Evolutionary conservation across 495 filamentous ascomycete genomes (phyloP).

Genomic region (Rhypophila decipiens): DNA sequence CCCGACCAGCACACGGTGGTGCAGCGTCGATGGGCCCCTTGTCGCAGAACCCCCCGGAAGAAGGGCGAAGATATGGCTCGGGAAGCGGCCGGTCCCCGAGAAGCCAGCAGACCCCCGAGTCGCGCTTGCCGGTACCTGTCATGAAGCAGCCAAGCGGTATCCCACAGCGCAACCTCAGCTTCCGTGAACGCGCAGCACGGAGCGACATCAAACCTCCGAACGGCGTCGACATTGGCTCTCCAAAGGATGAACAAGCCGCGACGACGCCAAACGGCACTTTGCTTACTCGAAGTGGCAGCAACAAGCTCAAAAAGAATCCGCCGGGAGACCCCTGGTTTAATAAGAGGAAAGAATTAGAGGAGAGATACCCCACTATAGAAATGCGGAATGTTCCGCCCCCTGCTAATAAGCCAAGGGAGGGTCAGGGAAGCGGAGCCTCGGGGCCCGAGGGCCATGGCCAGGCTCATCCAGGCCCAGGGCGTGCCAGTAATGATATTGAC

Average conservation of each 20-base stretch:
- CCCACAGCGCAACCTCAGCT: conserved; percentile 44
- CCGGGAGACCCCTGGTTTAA: conserved; percentile 33
- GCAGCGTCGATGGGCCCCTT: conserved; percentile 22
- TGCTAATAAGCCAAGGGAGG: neutral
- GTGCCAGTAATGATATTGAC: neutral
- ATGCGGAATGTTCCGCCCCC: neutral
- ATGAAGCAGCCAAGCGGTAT: conserved; percentile 20
- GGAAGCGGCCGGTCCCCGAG: conserved; percentile 18
- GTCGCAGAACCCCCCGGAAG: conserved; percentile 31
- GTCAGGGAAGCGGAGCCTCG: neutral
- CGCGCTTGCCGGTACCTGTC: conserved; percentile 16
- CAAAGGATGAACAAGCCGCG: conserved; percentile 16
- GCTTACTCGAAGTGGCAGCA: conserved; percentile 34
- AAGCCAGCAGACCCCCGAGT: conserved; percentile 23
- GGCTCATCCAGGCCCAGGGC: neutral
- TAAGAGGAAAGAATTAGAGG: conserved; percentile 27
- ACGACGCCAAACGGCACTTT: conserved; percentile 22
- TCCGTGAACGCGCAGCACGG: conserved; percentile 41
- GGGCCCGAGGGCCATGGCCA: neutral
- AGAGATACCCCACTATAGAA: conserved; percentile 1
- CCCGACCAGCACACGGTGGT: conserved; percentile 8
- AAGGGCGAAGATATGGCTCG: conserved; percentile 20
- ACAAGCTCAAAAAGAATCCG: conserved; percentile 43
- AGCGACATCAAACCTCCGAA: conserved; percentile 27
- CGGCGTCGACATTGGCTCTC: conserved; percentile 13